These are phyloP conservation scores for Trichoderma parareesei DNA, from an alignment of 495 filamentous ascomycete species.

Conservation along the genomic window DNA sequence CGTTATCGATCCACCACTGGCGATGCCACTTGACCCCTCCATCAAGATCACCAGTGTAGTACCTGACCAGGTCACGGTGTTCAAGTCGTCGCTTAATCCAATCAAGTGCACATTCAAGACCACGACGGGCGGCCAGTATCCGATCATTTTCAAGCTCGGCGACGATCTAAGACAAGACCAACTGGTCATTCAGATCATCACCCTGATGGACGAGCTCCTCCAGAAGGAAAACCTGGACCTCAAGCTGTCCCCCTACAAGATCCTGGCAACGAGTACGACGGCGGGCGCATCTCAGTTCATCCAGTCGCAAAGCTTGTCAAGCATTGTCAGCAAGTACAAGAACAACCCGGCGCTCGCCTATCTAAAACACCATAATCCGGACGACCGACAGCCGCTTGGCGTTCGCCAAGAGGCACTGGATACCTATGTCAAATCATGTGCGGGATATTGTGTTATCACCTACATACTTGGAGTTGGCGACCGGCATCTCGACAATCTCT, in stretches of 20 bases:
- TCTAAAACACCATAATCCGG: conserved; percentile 83
- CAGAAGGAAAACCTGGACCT: conserved; percentile 96
- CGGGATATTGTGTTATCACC: conserved; percentile 97
- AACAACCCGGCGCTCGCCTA: conserved; percentile 68
- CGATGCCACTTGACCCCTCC: conserved; percentile 81
- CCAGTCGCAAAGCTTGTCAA: conserved; percentile 71
- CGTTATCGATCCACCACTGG: conserved; percentile 75
- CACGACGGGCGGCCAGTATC: conserved; percentile 64
- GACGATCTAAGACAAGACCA: conserved; percentile 97
- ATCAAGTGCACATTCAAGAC: conserved; percentile 90
- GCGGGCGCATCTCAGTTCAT: conserved; percentile 92
- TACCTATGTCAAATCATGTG: conserved; percentile 90
- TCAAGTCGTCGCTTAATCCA: conserved; percentile 89
- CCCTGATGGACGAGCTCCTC: conserved; percentile 92
- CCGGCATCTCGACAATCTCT: conserved; percentile 90
- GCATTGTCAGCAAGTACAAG: conserved; percentile 72
- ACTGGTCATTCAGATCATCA: conserved; percentile 96
- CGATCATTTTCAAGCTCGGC: conserved; percentile 93
- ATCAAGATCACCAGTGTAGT: conserved; percentile 68
- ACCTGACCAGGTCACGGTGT: conserved; percentile 81
- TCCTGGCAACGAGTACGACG: conserved; percentile 81
- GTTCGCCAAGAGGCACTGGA: conserved; percentile 91
- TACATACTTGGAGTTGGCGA: conserved; percentile 98
- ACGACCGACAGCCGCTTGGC: conserved; percentile 70
- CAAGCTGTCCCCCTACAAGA: conserved; percentile 90